Conservation (phyloP, 495 filamentous ascomycete species). For the Talaromyces adpressus region DNA sequence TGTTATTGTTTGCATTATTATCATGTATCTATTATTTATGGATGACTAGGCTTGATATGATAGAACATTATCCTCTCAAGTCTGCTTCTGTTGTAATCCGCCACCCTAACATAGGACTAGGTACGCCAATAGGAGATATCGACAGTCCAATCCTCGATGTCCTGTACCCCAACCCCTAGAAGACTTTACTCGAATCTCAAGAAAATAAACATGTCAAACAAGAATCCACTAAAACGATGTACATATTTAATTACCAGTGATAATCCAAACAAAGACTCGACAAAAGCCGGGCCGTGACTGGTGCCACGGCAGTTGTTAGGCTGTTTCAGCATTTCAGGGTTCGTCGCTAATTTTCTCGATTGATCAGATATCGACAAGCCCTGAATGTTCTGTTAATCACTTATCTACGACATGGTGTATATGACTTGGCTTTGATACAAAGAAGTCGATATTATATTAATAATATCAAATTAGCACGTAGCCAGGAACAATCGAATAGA, state of each 20-base stretch:
- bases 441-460: not conserved
- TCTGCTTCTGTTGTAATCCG: not conserved
- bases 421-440: not conserved
- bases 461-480: not conserved
- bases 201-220: not conserved
- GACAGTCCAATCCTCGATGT: not conserved
- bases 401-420: not conserved
- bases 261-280: not conserved
- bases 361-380: not conserved
- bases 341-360: not conserved
- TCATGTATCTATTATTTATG: not conserved
- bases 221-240: not conserved
- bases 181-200: not conserved
- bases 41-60: not conserved
- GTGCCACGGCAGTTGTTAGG: not conserved
- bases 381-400: not conserved
- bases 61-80: not conserved
- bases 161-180: not conserved
- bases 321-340: not conserved
- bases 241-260: not conserved
- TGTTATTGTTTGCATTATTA: conserved; percentile 6
- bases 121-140: not conserved
- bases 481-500: not conserved
- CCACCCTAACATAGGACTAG: too few relatives aligned
- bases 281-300: not conserved